Percentiles rank a stretch among this genome's conserved stretches.
These are phyloP conservation scores for Quercus engelmannii DNA, from an alignment of 306 rosid genomes.

Conservation along the genomic window DNA sequence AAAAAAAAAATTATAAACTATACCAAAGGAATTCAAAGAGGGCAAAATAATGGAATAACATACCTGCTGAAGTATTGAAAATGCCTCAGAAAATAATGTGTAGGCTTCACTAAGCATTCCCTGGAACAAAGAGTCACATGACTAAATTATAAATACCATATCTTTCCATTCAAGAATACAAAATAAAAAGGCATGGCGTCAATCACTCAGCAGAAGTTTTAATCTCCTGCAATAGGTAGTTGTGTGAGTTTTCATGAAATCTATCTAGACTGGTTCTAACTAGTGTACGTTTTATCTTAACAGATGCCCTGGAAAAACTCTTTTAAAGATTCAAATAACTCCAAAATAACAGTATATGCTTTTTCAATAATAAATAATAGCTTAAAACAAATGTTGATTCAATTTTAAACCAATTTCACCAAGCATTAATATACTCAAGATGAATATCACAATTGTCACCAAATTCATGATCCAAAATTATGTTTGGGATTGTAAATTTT, in stretches of 20 bases:
- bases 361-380: background rate
- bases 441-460: background rate
- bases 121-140: constrained; percentile 40
- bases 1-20: background rate
- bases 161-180: background rate
- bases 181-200: background rate
- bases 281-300: background rate
- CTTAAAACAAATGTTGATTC: background rate
- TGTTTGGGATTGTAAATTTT: background rate
- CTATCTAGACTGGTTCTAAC: background rate
- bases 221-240: background rate
- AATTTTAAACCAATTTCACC: background rate
- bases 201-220: background rate
- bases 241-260: background rate
- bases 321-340: background rate
- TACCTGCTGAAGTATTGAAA: constrained; percentile 96
- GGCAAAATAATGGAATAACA: constrained; percentile 19
- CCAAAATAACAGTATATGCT: background rate
- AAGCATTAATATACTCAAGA: background rate
- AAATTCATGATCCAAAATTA: background rate
- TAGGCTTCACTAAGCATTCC: constrained; percentile 98
- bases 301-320: background rate
- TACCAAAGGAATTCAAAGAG: constrained; percentile 5
- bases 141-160: background rate
- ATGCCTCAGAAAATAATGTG: constrained; percentile 91